A percentile compares a stretch with the other conserved stretches of the same genome.
These are phyloP conservation scores for Trametes cinnabarina DNA, from an alignment of 768 basidiomycete genomes.

Conservation along the genomic window DNA sequence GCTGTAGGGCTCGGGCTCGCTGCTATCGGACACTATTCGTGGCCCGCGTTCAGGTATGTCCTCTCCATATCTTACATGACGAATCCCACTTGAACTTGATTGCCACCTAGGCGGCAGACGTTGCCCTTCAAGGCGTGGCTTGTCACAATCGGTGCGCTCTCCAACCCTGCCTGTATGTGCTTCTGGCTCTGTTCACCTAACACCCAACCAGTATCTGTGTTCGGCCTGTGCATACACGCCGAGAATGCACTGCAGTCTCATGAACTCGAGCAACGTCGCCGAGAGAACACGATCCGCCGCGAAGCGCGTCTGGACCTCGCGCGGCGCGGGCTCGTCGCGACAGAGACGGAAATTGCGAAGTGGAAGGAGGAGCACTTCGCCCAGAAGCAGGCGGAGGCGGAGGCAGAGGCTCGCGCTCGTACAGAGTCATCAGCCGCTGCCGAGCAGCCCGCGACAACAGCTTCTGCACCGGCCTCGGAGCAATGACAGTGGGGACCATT, in stretches of 20 bases:
- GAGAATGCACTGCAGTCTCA: constrained; percentile 73
- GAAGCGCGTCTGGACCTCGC: constrained; percentile 76
- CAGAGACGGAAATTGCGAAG: constrained; percentile 79
- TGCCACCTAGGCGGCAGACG: constrained; percentile 62
- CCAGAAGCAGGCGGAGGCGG: constrained; percentile 1
- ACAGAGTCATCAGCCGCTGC: neutral
- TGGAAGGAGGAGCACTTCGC: constrained; percentile 56
- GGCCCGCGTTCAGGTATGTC: constrained; percentile 67
- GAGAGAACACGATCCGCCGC: constrained; percentile 67
- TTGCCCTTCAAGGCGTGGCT: constrained; percentile 80
- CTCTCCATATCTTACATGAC: neutral
- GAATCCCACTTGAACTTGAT: neutral
- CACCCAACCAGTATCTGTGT: constrained; percentile 45
- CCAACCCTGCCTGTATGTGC: neutral
- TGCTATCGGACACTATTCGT: constrained; percentile 64
- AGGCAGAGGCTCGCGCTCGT: neutral
- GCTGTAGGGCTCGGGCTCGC: constrained; percentile 59
- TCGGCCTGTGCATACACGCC: constrained; percentile 71
- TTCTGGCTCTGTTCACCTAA: constrained; percentile 27
- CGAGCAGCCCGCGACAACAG: neutral
- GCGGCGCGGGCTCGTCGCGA: constrained; percentile 70
- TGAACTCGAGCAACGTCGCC: constrained; percentile 60
- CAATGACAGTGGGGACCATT: neutral
- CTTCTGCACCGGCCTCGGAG: neutral
- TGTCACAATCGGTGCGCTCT: constrained; percentile 61